Base-by-base conservation (phyloP, 1,284 basidiomycete genomes). In the Leccinum ponderosum region DNA sequence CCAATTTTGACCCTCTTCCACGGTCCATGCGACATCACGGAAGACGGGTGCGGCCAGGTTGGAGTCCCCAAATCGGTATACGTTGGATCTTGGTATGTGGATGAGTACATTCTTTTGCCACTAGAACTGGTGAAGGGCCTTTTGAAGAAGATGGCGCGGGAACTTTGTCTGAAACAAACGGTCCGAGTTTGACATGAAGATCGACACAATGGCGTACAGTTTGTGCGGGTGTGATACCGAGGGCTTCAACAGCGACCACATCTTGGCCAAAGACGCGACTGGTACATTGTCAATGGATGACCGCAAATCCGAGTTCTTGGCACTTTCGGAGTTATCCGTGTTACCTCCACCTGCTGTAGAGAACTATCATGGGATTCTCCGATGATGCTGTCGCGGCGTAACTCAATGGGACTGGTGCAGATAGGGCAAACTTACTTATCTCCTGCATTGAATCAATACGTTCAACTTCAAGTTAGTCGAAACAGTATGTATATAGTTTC, bases 1-100 rank as follows among this genome's bases (percentile, higher is more conserved):
- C 90, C 91, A 92, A n/a, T 80, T 87, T 67, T 90, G 82, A 33
- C 79, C 79, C 11, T 86, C 81, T 17, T 79, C 75, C 4, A 91
- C 80, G 2, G 79, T 83, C 89, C 90, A 90, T 25, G 82, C 77
- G 4, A 85, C 66, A 56, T 81, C 76, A 0, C 75, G 80, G 65
- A 92, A 81, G 1, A 86, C 74, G 6, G 87, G 84, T 2, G 70
- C 61, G 1, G 78, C 73, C 20, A 65, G 64, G 57, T 79, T 77
- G 11, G 78, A 69, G 62, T 82, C 81, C 0, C 84, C 84, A 63
- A 85, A 85, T 14, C 78, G 80, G 70, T 81, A 82, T 15, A 85
- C 68, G 56, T 85, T 75, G 29, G 81, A 73, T 35, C 72, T 77
- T 7, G 80, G 78, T 17, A 85, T 80, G 53, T 75, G 71, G 7